These are phyloP conservation scores for Exsudoporus floridanus DNA, from an alignment of 1,284 basidiomycete genomes.

Conservation along the genomic window DNA sequence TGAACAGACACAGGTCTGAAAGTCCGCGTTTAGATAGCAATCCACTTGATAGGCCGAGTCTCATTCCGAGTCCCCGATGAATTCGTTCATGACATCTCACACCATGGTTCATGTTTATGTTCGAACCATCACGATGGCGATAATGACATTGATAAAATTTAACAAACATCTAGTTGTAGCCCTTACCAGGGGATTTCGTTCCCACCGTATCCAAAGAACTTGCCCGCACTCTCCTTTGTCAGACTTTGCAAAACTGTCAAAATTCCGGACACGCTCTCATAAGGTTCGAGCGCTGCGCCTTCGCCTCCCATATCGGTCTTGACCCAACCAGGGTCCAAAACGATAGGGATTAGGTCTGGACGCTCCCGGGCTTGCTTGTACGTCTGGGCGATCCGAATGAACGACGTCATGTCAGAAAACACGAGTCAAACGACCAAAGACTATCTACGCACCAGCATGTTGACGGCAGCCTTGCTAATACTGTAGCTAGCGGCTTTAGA, in stretches of 20 bases:
- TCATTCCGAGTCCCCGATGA: neutral
- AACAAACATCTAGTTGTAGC: neutral
- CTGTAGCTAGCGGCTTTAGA: constrained; percentile 27
- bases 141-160: neutral
- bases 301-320: constrained; percentile 32
- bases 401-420: neutral
- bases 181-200: constrained; percentile 14
- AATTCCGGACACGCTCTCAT: constrained; percentile 13
- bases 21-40: too few relatives aligned
- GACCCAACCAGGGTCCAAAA: constrained; percentile 39
- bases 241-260: constrained; percentile 5
- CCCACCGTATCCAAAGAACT: neutral
- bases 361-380: constrained; percentile 37
- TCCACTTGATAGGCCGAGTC: too few relatives aligned
- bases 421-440: neutral
- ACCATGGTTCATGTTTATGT: too few relatives aligned
- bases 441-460: constrained; percentile 38
- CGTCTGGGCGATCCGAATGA: constrained; percentile 20
- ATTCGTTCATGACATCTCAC: neutral
- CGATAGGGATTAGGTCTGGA: constrained; percentile 32
- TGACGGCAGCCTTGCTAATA: constrained; percentile 38
- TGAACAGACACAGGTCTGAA: too few relatives aligned
- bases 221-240: neutral
- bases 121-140: too few relatives aligned
- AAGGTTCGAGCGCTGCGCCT: constrained; percentile 9